A percentile compares a stretch with the other conserved stretches of the same genome.
Conservation (phyloP, 2,329 filamentous ascomycete species). For the Biscogniauxia mediterranea region DNA sequence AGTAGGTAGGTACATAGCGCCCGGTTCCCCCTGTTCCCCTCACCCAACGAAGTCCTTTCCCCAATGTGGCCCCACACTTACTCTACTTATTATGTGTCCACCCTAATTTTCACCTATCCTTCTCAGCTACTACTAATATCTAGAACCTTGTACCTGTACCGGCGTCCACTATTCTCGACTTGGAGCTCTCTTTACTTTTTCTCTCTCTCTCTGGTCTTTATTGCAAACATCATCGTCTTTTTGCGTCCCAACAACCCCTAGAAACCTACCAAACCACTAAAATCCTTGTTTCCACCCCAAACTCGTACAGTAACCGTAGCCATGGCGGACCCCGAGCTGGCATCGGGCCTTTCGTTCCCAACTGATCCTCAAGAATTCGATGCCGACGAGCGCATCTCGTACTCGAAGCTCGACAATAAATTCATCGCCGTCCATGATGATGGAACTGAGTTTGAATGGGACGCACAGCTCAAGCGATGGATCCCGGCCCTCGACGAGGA, state of each 20-base stretch:
- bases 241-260: too few species aligned
- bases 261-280: neutral
- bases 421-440: slow-evolving; percentile 83
- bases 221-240: neutral
- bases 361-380: slow-evolving; percentile 68
- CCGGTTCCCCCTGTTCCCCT: too few species aligned
- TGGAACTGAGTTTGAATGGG: slow-evolving; percentile 82
- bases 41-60: too few species aligned
- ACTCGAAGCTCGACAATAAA: slow-evolving; percentile 77
- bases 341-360: slow-evolving; percentile 44
- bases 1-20: too few species aligned
- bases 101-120: too few species aligned
- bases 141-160: too few species aligned
- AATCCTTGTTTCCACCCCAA: neutral
- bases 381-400: slow-evolving; percentile 78
- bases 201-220: neutral
- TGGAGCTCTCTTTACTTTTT: neutral
- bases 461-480: slow-evolving; percentile 71
- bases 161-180: neutral
- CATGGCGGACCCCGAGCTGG: slow-evolving; percentile 25
- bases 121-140: too few species aligned
- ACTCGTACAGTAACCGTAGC: neutral
- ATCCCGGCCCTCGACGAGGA: slow-evolving; percentile 57
- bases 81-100: too few species aligned
- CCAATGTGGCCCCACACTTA: too few species aligned